phyloP scores from a whole-genome alignment of 306 rosid genomes.

The Hylodesmum podocarpum region DNA sequence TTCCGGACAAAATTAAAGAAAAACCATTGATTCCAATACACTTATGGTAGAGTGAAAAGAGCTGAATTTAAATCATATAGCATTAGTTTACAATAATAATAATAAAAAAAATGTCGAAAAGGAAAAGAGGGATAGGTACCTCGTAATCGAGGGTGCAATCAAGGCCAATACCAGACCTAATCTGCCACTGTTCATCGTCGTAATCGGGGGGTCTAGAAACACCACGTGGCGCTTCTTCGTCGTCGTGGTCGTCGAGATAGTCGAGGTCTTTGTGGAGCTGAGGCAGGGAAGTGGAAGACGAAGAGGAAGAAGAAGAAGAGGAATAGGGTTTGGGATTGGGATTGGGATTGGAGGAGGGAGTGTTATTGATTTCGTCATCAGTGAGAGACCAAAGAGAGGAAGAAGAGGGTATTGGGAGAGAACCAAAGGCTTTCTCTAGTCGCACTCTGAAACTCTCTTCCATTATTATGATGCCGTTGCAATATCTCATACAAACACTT shows the following conservation, averaged over 20 bases:
- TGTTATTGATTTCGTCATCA: constrained; percentile 61
- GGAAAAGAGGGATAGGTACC: constrained; percentile 39
- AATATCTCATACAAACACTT: too few species aligned
- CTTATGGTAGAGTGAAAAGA: neutral
- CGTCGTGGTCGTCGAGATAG: constrained; percentile 50
- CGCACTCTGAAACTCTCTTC: constrained; percentile 47
- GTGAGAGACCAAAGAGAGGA: constrained; percentile 80
- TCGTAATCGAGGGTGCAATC: constrained; percentile 86
- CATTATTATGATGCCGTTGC: constrained; percentile 20
- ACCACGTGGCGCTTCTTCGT: constrained; percentile 30
- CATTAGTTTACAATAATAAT: neutral
- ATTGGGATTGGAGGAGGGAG: constrained; percentile 25
- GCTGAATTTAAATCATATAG: neutral
- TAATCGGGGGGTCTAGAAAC: constrained; percentile 60
- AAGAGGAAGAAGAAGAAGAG: neutral
- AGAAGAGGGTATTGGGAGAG: constrained; percentile 37
- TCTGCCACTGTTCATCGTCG: constrained; percentile 80
- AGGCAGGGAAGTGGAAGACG: constrained; percentile 6
- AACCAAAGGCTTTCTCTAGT: constrained; percentile 33
- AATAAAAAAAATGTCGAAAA: neutral
- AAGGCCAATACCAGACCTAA: constrained; percentile 72
- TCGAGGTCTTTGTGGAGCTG: constrained; percentile 53
- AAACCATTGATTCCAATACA: neutral
- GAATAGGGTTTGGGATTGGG: constrained; percentile 36
- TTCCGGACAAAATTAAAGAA: neutral